Evolutionary conservation across 2,329 filamentous ascomycete species (phyloP), one percentile per base, ranked within the genome.

Genomic region (Biscogniauxia mediterranea): DNA sequence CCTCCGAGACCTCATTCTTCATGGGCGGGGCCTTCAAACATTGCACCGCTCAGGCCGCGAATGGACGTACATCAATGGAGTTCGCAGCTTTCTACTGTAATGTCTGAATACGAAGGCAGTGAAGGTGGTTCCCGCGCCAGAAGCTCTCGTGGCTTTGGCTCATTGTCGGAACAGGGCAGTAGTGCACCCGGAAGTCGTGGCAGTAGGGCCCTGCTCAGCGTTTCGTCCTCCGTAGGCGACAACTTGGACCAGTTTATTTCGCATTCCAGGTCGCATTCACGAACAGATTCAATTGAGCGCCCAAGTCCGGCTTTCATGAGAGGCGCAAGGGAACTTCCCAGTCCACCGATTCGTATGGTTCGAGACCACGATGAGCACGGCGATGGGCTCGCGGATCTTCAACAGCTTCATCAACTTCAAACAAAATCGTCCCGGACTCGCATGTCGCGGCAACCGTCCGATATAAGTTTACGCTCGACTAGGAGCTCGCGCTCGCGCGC

Each of bases 361-460:
- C 80, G 81, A 20, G 81, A 89, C 63, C 80, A 84, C 61, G 86
- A 89, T 64, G 87, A 89, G 70, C 78, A 89, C 65, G 85, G 86
- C 3, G 87, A 89, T 68, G 85, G 85, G 1, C 77, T 89, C 23
- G 83, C 84, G 5, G 86, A 89, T 61, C 76, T 89, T 55, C 79
- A 85, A 42, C 76, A 81, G 21, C 75, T 85, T 23, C 78, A 80
- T 19, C 77, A 80, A 55, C 80, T 83, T 52, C 72, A 70, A 21
- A 79, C 82, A 56, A 73, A 70, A 21, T 79, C 84, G 11, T 88
- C 86, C 0, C 79, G 84, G 50, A 79, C 78, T 8, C 81, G 81
- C 25, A 73, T 87, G n/a, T 80, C 79, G 38, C 79, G 75, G 63
- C 77, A 79, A 54, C 74, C 78, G 7, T 83, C 82, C 0, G 83